Percentiles rank a stretch among this genome's conserved stretches.
These are phyloP conservation scores for Periconia sp. DNA, from an alignment of 2,329 filamentous ascomycete genomes.

Conservation along the genomic window DNA sequence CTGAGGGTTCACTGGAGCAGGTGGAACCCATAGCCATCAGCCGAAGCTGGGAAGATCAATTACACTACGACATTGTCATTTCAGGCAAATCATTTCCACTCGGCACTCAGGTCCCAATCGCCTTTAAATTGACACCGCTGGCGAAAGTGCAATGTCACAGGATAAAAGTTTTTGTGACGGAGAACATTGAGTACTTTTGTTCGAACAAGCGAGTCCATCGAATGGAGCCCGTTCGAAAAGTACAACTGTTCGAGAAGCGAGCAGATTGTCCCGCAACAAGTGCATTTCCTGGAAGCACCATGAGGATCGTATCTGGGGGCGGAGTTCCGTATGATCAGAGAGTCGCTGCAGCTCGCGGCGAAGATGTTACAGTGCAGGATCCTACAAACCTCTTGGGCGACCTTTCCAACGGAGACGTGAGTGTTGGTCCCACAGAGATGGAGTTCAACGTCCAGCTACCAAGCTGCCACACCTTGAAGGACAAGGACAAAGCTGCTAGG, in stretches of 20 bases:
- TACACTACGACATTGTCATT: slow-evolving; percentile 95
- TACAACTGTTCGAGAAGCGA: slow-evolving; percentile 85
- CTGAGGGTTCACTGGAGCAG: slow-evolving; percentile 87
- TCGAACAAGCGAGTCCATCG: slow-evolving; percentile 83
- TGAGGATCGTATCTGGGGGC: slow-evolving; percentile 79
- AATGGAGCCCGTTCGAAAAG: slow-evolving; percentile 82
- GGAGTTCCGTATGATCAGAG: slow-evolving; percentile 72
- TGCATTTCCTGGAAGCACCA: slow-evolving; percentile 75
- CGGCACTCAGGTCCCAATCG: slow-evolving; percentile 85
- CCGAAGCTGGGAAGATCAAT: slow-evolving; percentile 90
- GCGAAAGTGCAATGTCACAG: slow-evolving; percentile 94
- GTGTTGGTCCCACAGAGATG: slow-evolving; percentile 88
- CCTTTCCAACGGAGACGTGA: slow-evolving; percentile 71
- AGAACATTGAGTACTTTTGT: slow-evolving; percentile 90
- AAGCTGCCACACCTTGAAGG: slow-evolving; percentile 82
- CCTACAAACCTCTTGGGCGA: slow-evolving; percentile 79
- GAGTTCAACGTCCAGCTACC: slow-evolving; percentile 93
- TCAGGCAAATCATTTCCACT: slow-evolving; percentile 94
- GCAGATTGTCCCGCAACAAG: slow-evolving; percentile 78
- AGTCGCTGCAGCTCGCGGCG: slow-evolving; percentile 61
- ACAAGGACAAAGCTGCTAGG: slow-evolving; percentile 68
- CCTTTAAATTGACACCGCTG: slow-evolving; percentile 89
- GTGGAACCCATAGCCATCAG: slow-evolving; percentile 94
- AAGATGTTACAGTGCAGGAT: slow-evolving; percentile 60
- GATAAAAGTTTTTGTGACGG: slow-evolving; percentile 88